These are phyloP conservation scores for Trichopus zeylanicus DNA, from an alignment of 116 monocot genomes.

Conservation along the genomic window DNA sequence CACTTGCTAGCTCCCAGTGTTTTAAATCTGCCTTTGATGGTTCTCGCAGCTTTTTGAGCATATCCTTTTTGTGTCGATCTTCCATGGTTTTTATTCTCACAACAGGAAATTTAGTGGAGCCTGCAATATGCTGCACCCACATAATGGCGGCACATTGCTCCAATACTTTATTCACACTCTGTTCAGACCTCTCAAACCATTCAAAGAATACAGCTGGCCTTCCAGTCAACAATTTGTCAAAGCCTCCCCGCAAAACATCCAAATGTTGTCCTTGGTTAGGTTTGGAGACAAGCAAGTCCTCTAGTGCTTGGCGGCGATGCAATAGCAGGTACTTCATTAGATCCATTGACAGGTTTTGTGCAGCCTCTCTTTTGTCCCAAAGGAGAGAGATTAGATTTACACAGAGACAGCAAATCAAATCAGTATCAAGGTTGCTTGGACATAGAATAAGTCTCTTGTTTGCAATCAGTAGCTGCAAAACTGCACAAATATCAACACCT, in stretches of 20 bases:
- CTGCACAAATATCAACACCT: constrained; percentile 60
- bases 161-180: constrained; percentile 59
- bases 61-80: constrained; percentile 79
- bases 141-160: constrained; percentile 89
- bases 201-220: constrained; percentile 59
- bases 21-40: constrained; percentile 53
- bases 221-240: constrained; percentile 90
- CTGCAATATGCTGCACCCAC: constrained; percentile 79
- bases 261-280: constrained; percentile 57
- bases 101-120: constrained; percentile 84
- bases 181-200: constrained; percentile 73
- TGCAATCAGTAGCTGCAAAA: constrained; percentile 80
- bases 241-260: constrained; percentile 85
- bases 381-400: constrained; percentile 88
- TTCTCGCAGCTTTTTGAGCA: constrained; percentile 70
- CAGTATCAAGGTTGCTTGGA: constrained; percentile 88
- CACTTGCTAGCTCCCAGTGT: constrained; percentile 76
- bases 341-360: constrained; percentile 61
- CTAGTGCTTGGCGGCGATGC: constrained; percentile 72
- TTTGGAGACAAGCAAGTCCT: constrained; percentile 84
- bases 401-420: constrained; percentile 89
- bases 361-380: constrained; percentile 53
- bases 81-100: constrained; percentile 94
- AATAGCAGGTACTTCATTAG: constrained; percentile 72
- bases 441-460: constrained; percentile 87